Base-by-base conservation (phyloP, 129 eudicot species). In the Flaveria sonorensis region DNA sequence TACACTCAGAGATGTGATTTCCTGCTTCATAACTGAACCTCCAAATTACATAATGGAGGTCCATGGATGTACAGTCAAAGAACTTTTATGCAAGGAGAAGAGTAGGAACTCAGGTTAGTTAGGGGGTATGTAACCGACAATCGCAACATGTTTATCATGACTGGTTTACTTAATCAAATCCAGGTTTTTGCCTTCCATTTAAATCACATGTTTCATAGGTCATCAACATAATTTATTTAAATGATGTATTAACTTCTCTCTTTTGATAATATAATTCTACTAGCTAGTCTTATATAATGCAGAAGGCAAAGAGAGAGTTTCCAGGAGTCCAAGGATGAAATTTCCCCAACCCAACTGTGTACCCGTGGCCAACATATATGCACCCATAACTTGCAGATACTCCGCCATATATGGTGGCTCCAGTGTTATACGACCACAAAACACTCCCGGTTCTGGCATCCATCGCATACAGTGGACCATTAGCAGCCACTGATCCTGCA, bases 1-100 rank as follows among this genome's bases (percentile, higher is more conserved):
- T 71, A 93, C 98, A 4, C 95, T 93, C 40, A 78, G 98, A 79
- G 98, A 93, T 60, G 98, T 93, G 55, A 93, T 93, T 72, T 88
- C 98, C 20, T 93, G 98, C 82, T 93, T 93, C 85, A 85, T 93
- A 57, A 83, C 30, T 8, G 98, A 93, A 77, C 96, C 98, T 24
- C 89, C 94, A 20, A 90, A 90, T 81, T 88, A 86, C 81, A 60
- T 90, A 19, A 85, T 84, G 46, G 84, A 93, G 79, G 85, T 85
- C 83, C 88, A 88, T 20, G 94, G 92, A 12, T 82, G 70, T 73
- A 73, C 90, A 8, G 82, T 86, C 10, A 74, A 83, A 62, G 94
- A 88, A 24, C 68, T 88, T 75, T 64, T 93, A 80, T 76, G 66
- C 84, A 67, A 53, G 63, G 84, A 80, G 62, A 59, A 73, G 63